phyloP scores from a whole-genome alignment of 345 rosid genomes.

The Gossypium australe region DNA sequence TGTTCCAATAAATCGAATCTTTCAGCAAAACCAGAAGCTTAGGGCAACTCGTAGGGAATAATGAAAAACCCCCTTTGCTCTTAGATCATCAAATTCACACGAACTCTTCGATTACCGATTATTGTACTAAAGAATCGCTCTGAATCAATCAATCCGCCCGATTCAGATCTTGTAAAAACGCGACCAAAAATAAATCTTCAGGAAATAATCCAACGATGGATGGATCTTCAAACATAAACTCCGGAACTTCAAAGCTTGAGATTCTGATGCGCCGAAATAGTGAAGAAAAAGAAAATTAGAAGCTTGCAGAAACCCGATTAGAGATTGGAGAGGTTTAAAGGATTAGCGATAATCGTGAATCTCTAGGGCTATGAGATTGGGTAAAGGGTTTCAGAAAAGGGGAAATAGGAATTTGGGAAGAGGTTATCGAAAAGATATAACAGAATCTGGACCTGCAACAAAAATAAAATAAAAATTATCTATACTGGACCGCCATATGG shows the following conservation, averaged over 20 bases:
- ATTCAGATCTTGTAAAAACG: neutral
- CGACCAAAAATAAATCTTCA: neutral
- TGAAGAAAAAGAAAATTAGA: neutral
- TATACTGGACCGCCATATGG: neutral
- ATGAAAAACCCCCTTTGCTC: neutral
- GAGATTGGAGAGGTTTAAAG: neutral
- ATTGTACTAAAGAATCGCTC: neutral
- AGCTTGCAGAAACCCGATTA: neutral
- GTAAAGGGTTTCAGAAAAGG: neutral
- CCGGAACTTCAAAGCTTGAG: neutral
- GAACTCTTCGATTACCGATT: slow-evolving; percentile 1
- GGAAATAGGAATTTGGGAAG: neutral
- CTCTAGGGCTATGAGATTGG: neutral
- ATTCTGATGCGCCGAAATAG: neutral
- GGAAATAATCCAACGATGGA: neutral
- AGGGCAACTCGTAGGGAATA: neutral
- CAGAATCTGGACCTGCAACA: neutral
- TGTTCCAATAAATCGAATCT: neutral
- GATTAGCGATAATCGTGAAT: neutral
- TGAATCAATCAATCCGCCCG: neutral
- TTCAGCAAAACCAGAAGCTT: neutral
- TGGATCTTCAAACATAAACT: neutral
- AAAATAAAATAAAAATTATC: neutral
- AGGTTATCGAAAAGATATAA: neutral
- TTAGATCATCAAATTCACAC: neutral